phyloP scores from a whole-genome alignment of 1,284 basidiomycete species.

The Austropuccinia psidii region DNA sequence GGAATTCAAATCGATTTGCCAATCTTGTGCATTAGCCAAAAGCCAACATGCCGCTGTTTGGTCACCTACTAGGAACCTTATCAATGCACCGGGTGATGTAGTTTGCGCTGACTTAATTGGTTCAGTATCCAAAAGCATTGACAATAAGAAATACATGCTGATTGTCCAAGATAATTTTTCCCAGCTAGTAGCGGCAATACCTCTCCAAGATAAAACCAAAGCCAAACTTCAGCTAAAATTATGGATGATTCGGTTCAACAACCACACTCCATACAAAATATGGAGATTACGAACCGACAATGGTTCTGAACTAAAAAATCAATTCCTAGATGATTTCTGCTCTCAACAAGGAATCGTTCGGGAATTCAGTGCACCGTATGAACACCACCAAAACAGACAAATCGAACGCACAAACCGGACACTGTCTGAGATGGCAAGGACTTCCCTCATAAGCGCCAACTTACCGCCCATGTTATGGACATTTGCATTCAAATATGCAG shows the following conservation, averaged over 20 bases:
- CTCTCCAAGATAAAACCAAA: not conserved
- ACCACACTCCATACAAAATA: not conserved
- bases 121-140: not conserved
- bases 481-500: not conserved
- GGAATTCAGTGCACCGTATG: not conserved
- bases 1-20: not conserved
- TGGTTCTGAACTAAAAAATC: not conserved
- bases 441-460: not conserved
- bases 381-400: conserved; percentile 9
- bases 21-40: not conserved
- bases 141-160: not conserved
- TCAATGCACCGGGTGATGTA: not conserved
- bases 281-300: not conserved
- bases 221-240: not conserved
- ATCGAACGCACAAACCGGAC: not conserved
- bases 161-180: not conserved
- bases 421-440: not conserved
- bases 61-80: not conserved
- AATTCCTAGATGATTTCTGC: not conserved
- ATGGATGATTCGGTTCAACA: not conserved
- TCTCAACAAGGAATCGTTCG: not conserved
- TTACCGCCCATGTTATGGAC: not conserved
- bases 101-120: not conserved
- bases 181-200: not conserved
- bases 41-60: not conserved